Evolutionary conservation across 179 eudicot genomes (phyloP).

Genomic region (Beta macrorhiza): DNA sequence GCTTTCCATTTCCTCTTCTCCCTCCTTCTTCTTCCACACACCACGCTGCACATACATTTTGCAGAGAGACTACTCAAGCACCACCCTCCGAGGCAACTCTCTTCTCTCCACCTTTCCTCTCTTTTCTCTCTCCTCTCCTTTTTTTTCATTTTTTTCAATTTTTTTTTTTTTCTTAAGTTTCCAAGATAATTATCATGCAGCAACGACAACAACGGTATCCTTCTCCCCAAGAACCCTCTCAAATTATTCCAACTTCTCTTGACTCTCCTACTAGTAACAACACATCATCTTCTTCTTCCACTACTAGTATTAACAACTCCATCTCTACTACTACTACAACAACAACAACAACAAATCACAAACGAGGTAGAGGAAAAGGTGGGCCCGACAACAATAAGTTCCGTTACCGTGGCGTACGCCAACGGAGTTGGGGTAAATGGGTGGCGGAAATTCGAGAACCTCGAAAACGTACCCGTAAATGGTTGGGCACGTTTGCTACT

Average conservation of each 20-base stretch:
- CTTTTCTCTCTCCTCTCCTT: not conserved
- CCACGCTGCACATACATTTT: not conserved
- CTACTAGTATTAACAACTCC: not conserved
- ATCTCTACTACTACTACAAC: not conserved
- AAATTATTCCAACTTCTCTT: not conserved
- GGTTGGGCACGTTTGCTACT: slow-evolving; percentile 92
- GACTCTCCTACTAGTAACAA: slow-evolving; percentile 23
- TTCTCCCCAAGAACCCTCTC: slow-evolving; percentile 8
- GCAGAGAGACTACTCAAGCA: slow-evolving; percentile 5
- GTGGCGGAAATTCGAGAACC: slow-evolving; percentile 98
- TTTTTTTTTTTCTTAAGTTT: slow-evolving; percentile 7
- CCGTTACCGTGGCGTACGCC: slow-evolving; percentile 81
- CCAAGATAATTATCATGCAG: slow-evolving; percentile 27
- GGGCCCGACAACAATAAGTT: slow-evolving; percentile 81
- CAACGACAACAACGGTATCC: slow-evolving; percentile 1
- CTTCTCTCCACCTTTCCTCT: not conserved
- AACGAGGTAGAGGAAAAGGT: slow-evolving; percentile 59
- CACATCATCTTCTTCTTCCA: slow-evolving; percentile 5
- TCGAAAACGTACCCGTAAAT: slow-evolving; percentile 64
- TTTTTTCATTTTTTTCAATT: too few species aligned
- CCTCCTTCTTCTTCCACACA: not conserved
- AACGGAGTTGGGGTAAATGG: slow-evolving; percentile 98
- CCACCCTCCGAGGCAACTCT: slow-evolving; percentile 18
- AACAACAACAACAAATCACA: not conserved
- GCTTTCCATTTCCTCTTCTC: slow-evolving; percentile 9